A percentile compares a stretch with the other conserved stretches of the same genome.
These are phyloP conservation scores for Crithidia bombi DNA, from an alignment of 208 protist species.

Conservation along the genomic window DNA sequence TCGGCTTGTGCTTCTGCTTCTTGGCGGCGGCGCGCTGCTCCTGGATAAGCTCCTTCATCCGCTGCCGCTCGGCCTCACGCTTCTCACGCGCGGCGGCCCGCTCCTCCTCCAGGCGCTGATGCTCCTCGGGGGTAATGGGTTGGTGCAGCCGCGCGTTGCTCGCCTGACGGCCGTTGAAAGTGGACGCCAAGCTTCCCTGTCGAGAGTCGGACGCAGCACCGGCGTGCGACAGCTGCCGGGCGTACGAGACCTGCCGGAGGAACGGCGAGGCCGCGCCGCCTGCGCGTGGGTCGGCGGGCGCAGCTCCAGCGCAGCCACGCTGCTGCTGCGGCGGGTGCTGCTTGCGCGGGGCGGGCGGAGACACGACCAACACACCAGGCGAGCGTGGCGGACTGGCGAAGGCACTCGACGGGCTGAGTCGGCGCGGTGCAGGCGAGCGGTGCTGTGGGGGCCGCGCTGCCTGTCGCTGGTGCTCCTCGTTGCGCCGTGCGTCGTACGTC, in stretches of 20 bases:
- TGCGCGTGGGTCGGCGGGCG: background rate
- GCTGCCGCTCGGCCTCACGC: conserved; percentile 65
- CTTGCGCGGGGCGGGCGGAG: conserved; percentile 18
- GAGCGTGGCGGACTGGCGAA: conserved; percentile 4
- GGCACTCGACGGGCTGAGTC: conserved; percentile 14
- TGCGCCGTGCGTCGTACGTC: conserved; percentile 40
- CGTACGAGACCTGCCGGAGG: conserved; percentile 17
- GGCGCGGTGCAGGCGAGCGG: conserved; percentile 22
- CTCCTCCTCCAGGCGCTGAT: conserved; percentile 41
- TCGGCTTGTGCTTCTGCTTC: conserved; percentile 44
- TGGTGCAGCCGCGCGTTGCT: conserved; percentile 46
- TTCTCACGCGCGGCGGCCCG: conserved; percentile 55
- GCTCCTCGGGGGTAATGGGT: conserved; percentile 35
- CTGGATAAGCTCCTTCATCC: conserved; percentile 79
- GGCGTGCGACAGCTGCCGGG: conserved; percentile 13
- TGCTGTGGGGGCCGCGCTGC: conserved; percentile 5
- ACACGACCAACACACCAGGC: conserved; percentile 17
- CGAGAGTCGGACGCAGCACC: background rate
- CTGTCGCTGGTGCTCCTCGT: conserved; percentile 25
- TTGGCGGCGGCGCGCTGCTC: conserved; percentile 62
- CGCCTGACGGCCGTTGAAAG: conserved; percentile 40
- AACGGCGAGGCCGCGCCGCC: conserved; percentile 17
- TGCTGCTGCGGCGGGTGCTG: conserved; percentile 14
- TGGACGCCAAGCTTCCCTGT: conserved; percentile 22
- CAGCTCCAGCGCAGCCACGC: background rate